Evolutionary conservation across 2,329 filamentous ascomycete genomes (phyloP).

Genomic region (Calonectria hawksworthii): DNA sequence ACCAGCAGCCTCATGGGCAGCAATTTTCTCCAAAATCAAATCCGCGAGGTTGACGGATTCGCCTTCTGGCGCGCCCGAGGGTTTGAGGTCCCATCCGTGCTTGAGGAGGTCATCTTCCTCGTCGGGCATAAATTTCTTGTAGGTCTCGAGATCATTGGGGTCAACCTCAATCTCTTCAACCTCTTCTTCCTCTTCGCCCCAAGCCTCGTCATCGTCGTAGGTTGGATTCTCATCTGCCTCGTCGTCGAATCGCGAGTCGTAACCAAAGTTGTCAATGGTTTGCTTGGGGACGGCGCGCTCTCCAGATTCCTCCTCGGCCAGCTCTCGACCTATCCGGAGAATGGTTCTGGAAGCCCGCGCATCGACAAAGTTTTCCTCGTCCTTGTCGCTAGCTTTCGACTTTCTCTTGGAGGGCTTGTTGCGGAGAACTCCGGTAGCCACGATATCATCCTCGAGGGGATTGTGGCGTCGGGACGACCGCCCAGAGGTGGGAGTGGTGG

Average conservation of each 20-base stretch:
- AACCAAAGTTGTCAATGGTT: conserved; percentile 75
- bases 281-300: conserved; percentile 57
- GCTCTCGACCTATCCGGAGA: conserved; percentile 87
- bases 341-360: conserved; percentile 91
- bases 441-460: conserved; percentile 89
- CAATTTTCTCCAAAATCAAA: conserved; percentile 94
- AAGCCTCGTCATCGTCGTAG: conserved; percentile 73
- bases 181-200: conserved; percentile 83
- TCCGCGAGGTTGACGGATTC: conserved; percentile 87
- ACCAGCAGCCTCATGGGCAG: conserved; percentile 84
- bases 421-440: conserved; percentile 78
- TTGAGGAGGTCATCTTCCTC: conserved; percentile 81
- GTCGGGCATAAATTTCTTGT: conserved; percentile 88
- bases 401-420: conserved; percentile 81
- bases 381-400: conserved; percentile 71
- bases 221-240: conserved; percentile 60
- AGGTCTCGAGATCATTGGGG: conserved; percentile 88
- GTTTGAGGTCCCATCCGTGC: conserved; percentile 69
- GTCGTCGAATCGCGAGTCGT: conserved; percentile 80
- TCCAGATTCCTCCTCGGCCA: conserved; percentile 82
- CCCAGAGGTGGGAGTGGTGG: conserved; percentile 69
- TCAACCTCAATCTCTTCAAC: conserved; percentile 85
- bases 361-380: conserved; percentile 83
- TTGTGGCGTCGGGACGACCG: conserved; percentile 82
- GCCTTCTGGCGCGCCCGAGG: conserved; percentile 60